Percentiles rank a stretch among this genome's conserved stretches.
Evolutionary conservation across 441 rosid species (phyloP).

Genomic region (Populus hybrid): DNA sequence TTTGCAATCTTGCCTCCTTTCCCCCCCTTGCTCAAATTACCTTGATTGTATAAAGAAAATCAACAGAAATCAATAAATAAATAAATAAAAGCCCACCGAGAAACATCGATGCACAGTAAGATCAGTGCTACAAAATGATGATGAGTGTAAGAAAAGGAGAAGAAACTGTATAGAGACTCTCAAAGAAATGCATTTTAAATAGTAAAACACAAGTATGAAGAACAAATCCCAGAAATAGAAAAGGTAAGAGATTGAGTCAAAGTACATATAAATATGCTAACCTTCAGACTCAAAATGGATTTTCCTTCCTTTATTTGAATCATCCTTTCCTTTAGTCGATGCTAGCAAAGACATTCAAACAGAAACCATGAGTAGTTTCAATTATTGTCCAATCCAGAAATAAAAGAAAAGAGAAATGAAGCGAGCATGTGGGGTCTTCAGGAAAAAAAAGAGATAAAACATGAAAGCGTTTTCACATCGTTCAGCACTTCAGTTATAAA

Average conservation of each 20-base stretch:
- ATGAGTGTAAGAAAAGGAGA: neutral
- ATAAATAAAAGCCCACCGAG: neutral
- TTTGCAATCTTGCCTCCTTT: conserved; percentile 47
- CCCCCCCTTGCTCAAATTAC: conserved; percentile 45
- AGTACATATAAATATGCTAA: neutral
- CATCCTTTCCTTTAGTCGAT: neutral
- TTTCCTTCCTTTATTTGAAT: neutral
- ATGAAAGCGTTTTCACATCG: neutral
- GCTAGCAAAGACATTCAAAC: conserved; percentile 20
- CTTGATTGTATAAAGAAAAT: conserved; percentile 16
- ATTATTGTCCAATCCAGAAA: neutral
- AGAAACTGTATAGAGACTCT: neutral
- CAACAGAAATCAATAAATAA: neutral
- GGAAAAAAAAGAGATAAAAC: neutral
- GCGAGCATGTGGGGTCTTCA: too few relatives aligned
- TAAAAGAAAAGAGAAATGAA: too few relatives aligned
- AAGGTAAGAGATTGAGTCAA: neutral
- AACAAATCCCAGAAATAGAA: neutral
- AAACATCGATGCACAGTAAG: neutral
- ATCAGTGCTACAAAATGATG: neutral
- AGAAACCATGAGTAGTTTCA: neutral
- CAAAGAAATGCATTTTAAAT: neutral
- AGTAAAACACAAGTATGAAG: neutral
- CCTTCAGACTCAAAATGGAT: neutral
- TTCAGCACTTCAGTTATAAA: neutral